Conservation (phyloP, 2,329 filamentous ascomycete species). For the Botrytis elliptica region DNA sequence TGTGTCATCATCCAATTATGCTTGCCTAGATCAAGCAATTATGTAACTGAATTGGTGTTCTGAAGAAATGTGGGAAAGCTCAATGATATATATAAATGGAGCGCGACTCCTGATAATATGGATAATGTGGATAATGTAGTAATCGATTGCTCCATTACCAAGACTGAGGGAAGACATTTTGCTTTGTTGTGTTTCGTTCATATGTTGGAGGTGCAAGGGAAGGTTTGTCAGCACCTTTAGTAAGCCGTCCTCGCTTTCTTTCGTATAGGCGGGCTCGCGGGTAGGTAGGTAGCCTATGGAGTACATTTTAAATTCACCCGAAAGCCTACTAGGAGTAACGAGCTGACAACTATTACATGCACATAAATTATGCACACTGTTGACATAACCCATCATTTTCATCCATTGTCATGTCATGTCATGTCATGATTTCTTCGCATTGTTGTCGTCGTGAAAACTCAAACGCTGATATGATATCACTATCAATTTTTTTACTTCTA, state of each 20-base stretch:
- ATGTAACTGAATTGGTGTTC: background rate
- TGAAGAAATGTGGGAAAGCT: background rate
- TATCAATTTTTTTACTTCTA: background rate
- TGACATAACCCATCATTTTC: background rate
- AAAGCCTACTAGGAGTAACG: background rate
- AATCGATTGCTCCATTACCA: background rate
- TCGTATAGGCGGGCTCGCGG: background rate
- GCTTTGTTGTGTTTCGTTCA: background rate
- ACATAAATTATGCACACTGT: background rate
- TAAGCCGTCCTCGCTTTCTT: background rate
- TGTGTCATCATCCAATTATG: background rate
- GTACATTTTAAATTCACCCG: background rate
- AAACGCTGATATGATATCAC: background rate
- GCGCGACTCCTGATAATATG: background rate
- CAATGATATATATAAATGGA: background rate
- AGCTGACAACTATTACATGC: no score
- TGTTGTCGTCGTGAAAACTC: background rate
- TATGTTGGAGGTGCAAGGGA: background rate
- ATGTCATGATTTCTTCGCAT: background rate
- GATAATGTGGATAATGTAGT: background rate
- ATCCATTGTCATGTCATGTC: background rate
- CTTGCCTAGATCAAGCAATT: background rate
- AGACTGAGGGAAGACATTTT: background rate
- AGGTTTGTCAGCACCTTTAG: background rate
- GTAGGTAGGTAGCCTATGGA: background rate